Conservation (phyloP, 2,329 filamentous ascomycete species). For the Gliomastix tumulicola region DNA sequence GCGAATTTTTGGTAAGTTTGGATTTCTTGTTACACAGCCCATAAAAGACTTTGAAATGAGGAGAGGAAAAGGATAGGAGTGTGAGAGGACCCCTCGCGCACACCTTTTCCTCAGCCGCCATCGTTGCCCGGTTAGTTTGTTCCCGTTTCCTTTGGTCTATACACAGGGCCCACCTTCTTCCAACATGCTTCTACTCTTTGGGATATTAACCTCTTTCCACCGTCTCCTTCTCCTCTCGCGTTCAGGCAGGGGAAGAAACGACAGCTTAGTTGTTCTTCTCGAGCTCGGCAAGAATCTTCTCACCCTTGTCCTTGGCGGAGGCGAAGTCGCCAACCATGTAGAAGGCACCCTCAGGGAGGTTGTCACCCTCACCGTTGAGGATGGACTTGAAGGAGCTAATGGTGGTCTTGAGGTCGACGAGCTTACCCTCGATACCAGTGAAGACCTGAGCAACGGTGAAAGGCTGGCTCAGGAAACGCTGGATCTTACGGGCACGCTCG, state of each 20-base stretch:
- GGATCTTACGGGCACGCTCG: conserved; percentile 99
- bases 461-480: conserved; percentile 99
- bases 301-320: conserved; percentile 90
- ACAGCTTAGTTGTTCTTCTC: conserved; percentile 49
- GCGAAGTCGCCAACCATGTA: conserved; percentile 99
- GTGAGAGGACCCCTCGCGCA: too few relatives aligned
- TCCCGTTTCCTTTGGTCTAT: conserved; percentile 53
- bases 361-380: conserved; percentile 88
- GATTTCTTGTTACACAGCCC: conserved; percentile 56
- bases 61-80: too few relatives aligned
- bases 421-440: conserved; percentile 90
- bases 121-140: too few relatives aligned
- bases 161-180: conserved; percentile 32
- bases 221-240: conserved; percentile 14
- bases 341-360: conserved; percentile 87
- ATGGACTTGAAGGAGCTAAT: conserved; percentile 97
- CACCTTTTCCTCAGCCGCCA: too few relatives aligned
- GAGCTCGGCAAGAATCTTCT: conserved; percentile 98
- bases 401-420: conserved; percentile 98
- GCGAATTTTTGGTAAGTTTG: conserved; percentile 40
- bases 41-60: conserved; percentile 53
- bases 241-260: conserved; percentile 17
- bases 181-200: background rate
- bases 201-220: conserved; percentile 2
- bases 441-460: conserved; percentile 85